Evolutionary conservation across 2,329 filamentous ascomycete genomes (phyloP), one percentile per base, ranked within the genome.

Genomic region (Lasiodiplodia sp.): DNA sequence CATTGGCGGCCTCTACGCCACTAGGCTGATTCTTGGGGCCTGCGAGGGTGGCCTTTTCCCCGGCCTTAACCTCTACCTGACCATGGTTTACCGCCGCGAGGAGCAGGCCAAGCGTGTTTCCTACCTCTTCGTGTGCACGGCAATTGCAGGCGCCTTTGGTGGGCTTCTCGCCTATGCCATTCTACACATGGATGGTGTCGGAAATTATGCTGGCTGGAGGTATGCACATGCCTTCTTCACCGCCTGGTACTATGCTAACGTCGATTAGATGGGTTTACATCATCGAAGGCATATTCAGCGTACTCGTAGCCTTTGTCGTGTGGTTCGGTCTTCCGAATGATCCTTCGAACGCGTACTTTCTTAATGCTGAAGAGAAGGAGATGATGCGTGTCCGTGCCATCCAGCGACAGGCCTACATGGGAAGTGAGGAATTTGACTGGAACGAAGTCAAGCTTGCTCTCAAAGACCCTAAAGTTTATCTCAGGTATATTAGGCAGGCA

Each of bases 401-500:
- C 23, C 83, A 84, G 68, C 75, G 80, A 4, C 78, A 77, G 2
- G 78, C 81, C 63, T 87, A 87, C 69, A 84, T 84, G 79, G 84
- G 85, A 44, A 80, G 77, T 47, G 83, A 84, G 4, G 75, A 84
- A 18, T 87, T 87, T 69, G 81, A 78, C 68, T 86, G 83, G 84
- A 75, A 78, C 6, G 85, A 88, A 72, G 79, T 88, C 62, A 75
- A 75, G 52, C 82, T 82, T 25, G 84, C 81, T 0, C 69, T 86
- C 8, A 76, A 74, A 14, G 86, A 88, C 68, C 82, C 82, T 1
- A 88, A 88, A 71, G 73, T 87, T 2, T 85, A 83, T 67, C 75
- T 87, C 18, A 67, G 66, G 66, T 62, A 49, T 16, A 3, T 10
- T 16, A 4, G 28, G 14, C 11, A 47, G 28, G 14, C 11, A 47